A percentile compares a stretch with the other conserved stretches of the same genome.
These are phyloP conservation scores for Wickerhamiella kazuoi DNA, from an alignment of 805 yeast species.

Conservation along the genomic window DNA sequence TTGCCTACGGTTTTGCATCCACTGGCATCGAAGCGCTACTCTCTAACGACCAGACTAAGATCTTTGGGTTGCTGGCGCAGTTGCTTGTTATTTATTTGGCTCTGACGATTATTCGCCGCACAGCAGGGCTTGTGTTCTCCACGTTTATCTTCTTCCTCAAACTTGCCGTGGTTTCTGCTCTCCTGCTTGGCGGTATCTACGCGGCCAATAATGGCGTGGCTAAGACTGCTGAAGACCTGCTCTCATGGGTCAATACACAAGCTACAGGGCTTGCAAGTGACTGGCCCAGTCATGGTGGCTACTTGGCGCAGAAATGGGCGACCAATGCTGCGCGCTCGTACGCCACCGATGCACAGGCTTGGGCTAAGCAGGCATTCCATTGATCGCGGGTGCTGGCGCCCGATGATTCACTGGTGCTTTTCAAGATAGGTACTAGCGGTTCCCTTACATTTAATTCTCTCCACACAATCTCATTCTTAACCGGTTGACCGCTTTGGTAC, in stretches of 20 bases:
- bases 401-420: too few species aligned
- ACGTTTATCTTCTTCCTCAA: constrained; percentile 10
- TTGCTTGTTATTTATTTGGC: constrained; percentile 14
- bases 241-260: background rate
- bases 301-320: background rate
- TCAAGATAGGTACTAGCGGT: too few species aligned
- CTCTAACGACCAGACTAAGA: background rate
- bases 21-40: background rate
- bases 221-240: background rate
- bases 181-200: constrained; percentile 7
- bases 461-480: too few species aligned
- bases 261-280: background rate
- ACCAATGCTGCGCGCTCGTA: background rate
- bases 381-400: too few species aligned
- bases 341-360: background rate
- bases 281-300: background rate
- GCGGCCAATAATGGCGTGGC: constrained; percentile 8
- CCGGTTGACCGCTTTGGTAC: too few species aligned
- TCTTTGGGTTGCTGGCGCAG: constrained; percentile 9
- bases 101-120: constrained; percentile 12
- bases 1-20: background rate
- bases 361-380: background rate
- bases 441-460: too few species aligned
- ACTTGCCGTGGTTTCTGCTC: constrained; percentile 7
- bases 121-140: constrained; percentile 13